These are phyloP conservation scores for Ceratocystis huliohia DNA, from an alignment of 2,329 filamentous ascomycete species.

Conservation along the genomic window DNA sequence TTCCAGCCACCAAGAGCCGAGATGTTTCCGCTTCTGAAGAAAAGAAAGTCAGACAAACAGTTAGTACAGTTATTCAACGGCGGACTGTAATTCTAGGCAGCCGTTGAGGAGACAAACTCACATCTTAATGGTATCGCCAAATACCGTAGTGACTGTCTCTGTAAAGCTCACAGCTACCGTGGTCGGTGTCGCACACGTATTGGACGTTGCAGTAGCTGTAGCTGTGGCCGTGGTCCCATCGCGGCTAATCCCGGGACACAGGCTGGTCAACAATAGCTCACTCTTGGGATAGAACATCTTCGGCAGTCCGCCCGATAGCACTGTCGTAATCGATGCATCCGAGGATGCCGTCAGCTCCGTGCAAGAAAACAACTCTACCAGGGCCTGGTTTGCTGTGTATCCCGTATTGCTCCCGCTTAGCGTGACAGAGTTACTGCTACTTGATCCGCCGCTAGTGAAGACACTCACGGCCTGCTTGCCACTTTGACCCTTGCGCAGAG, in stretches of 20 bases:
- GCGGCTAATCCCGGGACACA: slow-evolving; percentile 16
- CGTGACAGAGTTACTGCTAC: slow-evolving; percentile 19
- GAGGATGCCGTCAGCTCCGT: slow-evolving; percentile 17
- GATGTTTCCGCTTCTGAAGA: slow-evolving; percentile 24
- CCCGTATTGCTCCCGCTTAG: slow-evolving; percentile 18
- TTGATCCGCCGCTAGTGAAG: slow-evolving; percentile 20
- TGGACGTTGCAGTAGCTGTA: slow-evolving; percentile 4
- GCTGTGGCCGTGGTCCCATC: not conserved
- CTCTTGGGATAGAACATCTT: slow-evolving; percentile 21
- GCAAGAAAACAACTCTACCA: slow-evolving; percentile 21
- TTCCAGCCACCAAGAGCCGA: slow-evolving; percentile 32
- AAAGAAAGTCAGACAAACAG: not conserved
- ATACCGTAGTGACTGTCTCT: slow-evolving; percentile 33
- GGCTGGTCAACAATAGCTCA: slow-evolving; percentile 13
- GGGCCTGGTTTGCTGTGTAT: slow-evolving; percentile 18
- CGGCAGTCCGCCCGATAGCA: slow-evolving; percentile 19
- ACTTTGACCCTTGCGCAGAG: slow-evolving; percentile 18
- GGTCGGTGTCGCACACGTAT: slow-evolving; percentile 26
- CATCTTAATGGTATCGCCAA: slow-evolving; percentile 38
- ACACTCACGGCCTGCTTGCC: slow-evolving; percentile 21
- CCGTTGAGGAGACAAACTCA: slow-evolving; percentile 27
- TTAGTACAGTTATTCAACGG: not conserved
- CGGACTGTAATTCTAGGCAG: not conserved
- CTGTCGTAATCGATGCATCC: slow-evolving; percentile 19
- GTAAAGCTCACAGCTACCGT: slow-evolving; percentile 34